Base-by-base conservation (phyloP, 371 early-diverging fungal genomes). In the Mortierella sp. region DNA sequence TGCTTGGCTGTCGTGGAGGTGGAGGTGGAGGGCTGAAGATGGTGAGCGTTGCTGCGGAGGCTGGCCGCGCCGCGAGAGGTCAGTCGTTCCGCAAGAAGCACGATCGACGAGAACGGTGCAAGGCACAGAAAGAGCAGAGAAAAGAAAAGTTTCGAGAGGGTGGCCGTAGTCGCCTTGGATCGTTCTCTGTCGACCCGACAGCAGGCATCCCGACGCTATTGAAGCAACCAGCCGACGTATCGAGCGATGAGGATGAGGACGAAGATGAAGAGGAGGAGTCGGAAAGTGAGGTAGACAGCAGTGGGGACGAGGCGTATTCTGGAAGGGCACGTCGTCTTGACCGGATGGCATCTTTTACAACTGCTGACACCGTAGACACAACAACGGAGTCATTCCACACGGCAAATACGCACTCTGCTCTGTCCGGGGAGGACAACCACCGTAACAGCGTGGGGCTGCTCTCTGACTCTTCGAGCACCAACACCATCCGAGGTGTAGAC, bases 11-110 rank as follows among this genome's bases (percentile, higher is more conserved):
- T 21, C 63, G 60, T 41, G 68, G 64, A n/a, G 76, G 76, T 23
- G 70, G 76, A 11, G 73, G 73, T 5, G 72, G 72, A n/a, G 73
- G 73, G 21, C 47, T 68, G 23, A 60, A 68, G 43, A 50, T 63
- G 64, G 52, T 63, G 23, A 52, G 52, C 21, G 60, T 56, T 21
- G 61, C 65, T n/a, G 63, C 50, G 6, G 63, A 67, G 5, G 54
- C 30, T 21, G 24, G 50, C 6, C 56, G 54, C 0, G 56, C 43
- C 4, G 37, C 60, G 2, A 26, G 51, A 17, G 48, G 54, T 1
- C 55, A 56, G 23, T 28, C 62, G 12, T 24, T 32, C 19, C 59
- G 55, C 34, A 54, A 61, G 21, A 50, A 44, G 39, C 61, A 57
- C 31, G 62, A 69, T 5, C 56, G 64, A 26, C 44, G 63, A 30